Evolutionary conservation across 1,284 basidiomycete species (phyloP).

Genomic region (Flammula alnicola): DNA sequence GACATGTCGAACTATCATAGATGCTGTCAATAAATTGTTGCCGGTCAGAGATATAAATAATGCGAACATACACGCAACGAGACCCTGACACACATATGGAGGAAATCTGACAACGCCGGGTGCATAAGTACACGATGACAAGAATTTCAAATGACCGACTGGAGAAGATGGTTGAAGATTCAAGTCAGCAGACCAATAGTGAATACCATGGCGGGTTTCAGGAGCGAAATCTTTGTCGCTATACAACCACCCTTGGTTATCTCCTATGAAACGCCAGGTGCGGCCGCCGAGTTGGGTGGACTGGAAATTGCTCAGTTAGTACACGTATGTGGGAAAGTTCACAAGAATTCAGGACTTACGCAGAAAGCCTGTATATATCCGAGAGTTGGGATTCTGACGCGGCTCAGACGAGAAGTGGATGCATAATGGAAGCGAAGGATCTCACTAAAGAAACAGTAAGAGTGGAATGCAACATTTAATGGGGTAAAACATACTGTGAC

Average conservation of each 20-base stretch:
- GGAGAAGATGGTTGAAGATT: slow-evolving; percentile 44
- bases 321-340: neutral
- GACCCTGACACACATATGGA: slow-evolving; percentile 54
- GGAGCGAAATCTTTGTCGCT: slow-evolving; percentile 27
- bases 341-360: slow-evolving; percentile 33
- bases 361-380: slow-evolving; percentile 47
- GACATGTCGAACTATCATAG: slow-evolving; percentile 51
- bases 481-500: slow-evolving; percentile 30
- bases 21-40: slow-evolving; percentile 2
- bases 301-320: slow-evolving; percentile 29
- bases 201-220: slow-evolving; percentile 10
- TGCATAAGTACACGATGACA: neutral
- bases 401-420: slow-evolving; percentile 34
- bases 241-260: slow-evolving; percentile 57
- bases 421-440: slow-evolving; percentile 41
- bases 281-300: slow-evolving; percentile 36
- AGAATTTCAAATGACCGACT: slow-evolving; percentile 35
- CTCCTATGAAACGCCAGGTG: slow-evolving; percentile 48
- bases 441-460: slow-evolving; percentile 33
- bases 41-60: neutral
- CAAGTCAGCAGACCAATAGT: slow-evolving; percentile 45
- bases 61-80: slow-evolving; percentile 52
- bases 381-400: slow-evolving; percentile 33
- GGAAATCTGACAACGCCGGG: slow-evolving; percentile 45
- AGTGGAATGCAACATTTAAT: neutral